Evolutionary conservation across 2,329 filamentous ascomycete genomes (phyloP).

Genomic region (Ceratocystis diversiconidia): DNA sequence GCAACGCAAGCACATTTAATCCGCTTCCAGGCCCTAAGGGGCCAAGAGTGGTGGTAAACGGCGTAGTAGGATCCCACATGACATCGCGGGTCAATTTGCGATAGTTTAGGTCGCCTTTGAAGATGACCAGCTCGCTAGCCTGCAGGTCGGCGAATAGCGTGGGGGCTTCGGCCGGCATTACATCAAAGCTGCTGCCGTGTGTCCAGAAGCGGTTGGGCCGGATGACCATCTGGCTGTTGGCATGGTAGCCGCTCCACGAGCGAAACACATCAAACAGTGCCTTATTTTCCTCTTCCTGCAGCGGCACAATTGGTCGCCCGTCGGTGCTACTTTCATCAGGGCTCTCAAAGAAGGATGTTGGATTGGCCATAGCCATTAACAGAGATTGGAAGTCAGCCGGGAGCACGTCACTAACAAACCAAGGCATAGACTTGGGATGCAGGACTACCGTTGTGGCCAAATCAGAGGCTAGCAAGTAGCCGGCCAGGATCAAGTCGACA

Average conservation of each 20-base stretch:
- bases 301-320: constrained; percentile 25
- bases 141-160: constrained; percentile 64
- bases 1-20: constrained; percentile 68
- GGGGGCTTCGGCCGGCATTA: constrained; percentile 54
- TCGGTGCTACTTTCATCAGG: constrained; percentile 46
- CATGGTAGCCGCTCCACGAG: constrained; percentile 67
- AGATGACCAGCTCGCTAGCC: constrained; percentile 73
- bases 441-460: constrained; percentile 78
- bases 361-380: constrained; percentile 62
- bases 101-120: constrained; percentile 97
- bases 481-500: constrained; percentile 82
- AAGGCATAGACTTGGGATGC: constrained; percentile 88
- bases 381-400: constrained; percentile 75
- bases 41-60: constrained; percentile 72
- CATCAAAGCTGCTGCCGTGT: constrained; percentile 73
- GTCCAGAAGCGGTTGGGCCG: constrained; percentile 90
- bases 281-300: constrained; percentile 52
- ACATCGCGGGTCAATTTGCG: constrained; percentile 80
- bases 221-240: constrained; percentile 69
- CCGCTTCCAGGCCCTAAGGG: constrained; percentile 71
- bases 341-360: constrained; percentile 64
- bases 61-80: constrained; percentile 73
- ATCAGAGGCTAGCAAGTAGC: constrained; percentile 71
- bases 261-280: constrained; percentile 65
- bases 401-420: constrained; percentile 94